Base-by-base conservation (phyloP, 2,329 filamentous ascomycete species). In the Trichoderma harzianum region DNA sequence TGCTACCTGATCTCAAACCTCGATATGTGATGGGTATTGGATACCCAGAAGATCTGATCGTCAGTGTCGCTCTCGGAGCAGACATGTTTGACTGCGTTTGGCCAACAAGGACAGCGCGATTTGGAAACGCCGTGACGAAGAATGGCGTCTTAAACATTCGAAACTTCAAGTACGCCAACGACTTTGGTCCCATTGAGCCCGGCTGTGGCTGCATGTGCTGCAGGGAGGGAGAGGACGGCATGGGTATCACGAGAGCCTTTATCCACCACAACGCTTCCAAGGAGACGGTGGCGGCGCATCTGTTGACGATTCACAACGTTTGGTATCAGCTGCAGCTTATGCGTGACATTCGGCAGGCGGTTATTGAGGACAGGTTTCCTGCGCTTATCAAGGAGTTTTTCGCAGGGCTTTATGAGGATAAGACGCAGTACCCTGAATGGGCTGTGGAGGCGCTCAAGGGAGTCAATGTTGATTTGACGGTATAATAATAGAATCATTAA, bases 51-150 rank as follows among this genome's bases (percentile, higher is more conserved):
- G 96, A 99, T 78, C 86, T 99, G 70, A 89, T 99, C 2, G 95
- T 99, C 51, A 97, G 94, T 68, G 91, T 98, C 5, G 96, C 96
- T 1, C 87, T 99, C 0, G 96, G 96, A 4, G 96, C 96, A 63
- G 96, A 99, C 82, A 99, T 99, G 96, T 99, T 99, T 80, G 96
- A 99, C 83, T 99, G 97, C 79, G 96, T 99, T 7, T 99, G 96
- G 96, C 97, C 96, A 1, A 98, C 96, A 5, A 88, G 96, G 69
- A 99, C 96, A 43, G 96, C 96, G 79, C 90, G 96, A 39, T 99
- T 99, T 79, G 96, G 97, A 72, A 98, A 98, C 79, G 96, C 95
- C 47, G 89, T 99, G 72, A 98, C 95, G 3, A 88, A 89, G 70
- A 77, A 85, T 55, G 97, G 96, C 12, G 89, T 93, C n/a, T 83